phyloP scores from a whole-genome alignment of 495 filamentous ascomycete genomes.

The Apiosordaria backusii region DNA sequence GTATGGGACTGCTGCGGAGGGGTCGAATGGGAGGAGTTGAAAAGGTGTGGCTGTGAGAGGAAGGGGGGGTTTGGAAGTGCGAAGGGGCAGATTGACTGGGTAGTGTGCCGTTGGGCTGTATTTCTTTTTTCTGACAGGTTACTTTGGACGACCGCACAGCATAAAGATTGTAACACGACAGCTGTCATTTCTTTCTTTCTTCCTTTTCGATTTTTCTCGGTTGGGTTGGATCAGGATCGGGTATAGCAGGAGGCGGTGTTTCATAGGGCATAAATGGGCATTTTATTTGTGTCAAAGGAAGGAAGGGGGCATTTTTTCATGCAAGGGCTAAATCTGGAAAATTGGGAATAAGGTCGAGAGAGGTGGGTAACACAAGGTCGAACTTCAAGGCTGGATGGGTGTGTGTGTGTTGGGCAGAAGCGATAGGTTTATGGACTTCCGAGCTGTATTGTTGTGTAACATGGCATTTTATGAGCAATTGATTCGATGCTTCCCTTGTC shows the following conservation, averaged over 20 bases:
- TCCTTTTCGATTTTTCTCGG: not conserved
- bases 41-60: not conserved
- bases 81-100: not conserved
- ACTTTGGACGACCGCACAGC: not conserved
- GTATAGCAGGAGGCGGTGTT: not conserved
- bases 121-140: not conserved
- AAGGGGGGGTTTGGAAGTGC: too few relatives aligned
- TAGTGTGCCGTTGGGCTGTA: not conserved
- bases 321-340: not conserved
- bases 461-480: not conserved
- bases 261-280: not conserved
- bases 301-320: not conserved
- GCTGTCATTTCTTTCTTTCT: not conserved
- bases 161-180: not conserved
- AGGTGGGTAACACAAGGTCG: not conserved
- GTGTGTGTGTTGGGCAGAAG: not conserved
- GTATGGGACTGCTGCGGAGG: slow-evolving; percentile 15
- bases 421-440: not conserved
- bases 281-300: not conserved
- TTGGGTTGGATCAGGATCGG: not conserved
- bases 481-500: not conserved
- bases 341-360: too few relatives aligned
- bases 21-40: slow-evolving; percentile 13
- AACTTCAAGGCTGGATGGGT: not conserved
- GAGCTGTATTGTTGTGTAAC: not conserved